phyloP scores from a whole-genome alignment of 108 stramenopile species.

The Fistulifera pelliculosa region DNA sequence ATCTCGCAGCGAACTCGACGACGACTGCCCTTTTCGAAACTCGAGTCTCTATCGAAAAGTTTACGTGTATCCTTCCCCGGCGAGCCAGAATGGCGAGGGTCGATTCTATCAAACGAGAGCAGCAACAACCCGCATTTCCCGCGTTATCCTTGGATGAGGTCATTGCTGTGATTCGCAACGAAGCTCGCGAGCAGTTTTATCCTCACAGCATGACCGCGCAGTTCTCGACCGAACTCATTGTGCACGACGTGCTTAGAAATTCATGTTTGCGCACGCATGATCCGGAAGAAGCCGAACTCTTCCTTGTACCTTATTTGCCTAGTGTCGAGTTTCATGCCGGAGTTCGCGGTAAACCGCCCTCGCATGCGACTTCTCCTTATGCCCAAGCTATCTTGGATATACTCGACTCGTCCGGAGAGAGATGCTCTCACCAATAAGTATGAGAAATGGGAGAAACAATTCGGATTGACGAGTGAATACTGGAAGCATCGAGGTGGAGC shows the following conservation, averaged over 20 bases:
- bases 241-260: slow-evolving; percentile 19
- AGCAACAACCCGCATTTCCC: background rate
- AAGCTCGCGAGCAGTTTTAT: background rate
- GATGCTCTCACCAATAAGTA: slow-evolving; percentile 6
- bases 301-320: slow-evolving; percentile 33
- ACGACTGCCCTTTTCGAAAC: slow-evolving; percentile 24
- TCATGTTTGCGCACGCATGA: slow-evolving; percentile 27
- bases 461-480: slow-evolving; percentile 27
- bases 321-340: slow-evolving; percentile 12
- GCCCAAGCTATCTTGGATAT: slow-evolving; percentile 17
- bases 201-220: background rate
- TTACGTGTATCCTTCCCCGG: slow-evolving; percentile 30
- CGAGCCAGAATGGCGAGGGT: background rate
- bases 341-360: slow-evolving; percentile 3
- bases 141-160: background rate
- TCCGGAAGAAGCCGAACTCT: slow-evolving; percentile 21
- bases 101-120: background rate
- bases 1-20: slow-evolving; percentile 19
- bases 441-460: slow-evolving; percentile 19
- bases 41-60: slow-evolving; percentile 26
- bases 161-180: background rate
- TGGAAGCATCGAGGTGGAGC: slow-evolving; percentile 28
- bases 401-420: slow-evolving; percentile 6
- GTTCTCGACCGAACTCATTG: slow-evolving; percentile 1
- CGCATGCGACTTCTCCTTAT: slow-evolving; percentile 6